Evolutionary conservation across 2,329 filamentous ascomycete species (phyloP), one percentile per base, ranked within the genome.

Genomic region (Colletotrichum destructivum): DNA sequence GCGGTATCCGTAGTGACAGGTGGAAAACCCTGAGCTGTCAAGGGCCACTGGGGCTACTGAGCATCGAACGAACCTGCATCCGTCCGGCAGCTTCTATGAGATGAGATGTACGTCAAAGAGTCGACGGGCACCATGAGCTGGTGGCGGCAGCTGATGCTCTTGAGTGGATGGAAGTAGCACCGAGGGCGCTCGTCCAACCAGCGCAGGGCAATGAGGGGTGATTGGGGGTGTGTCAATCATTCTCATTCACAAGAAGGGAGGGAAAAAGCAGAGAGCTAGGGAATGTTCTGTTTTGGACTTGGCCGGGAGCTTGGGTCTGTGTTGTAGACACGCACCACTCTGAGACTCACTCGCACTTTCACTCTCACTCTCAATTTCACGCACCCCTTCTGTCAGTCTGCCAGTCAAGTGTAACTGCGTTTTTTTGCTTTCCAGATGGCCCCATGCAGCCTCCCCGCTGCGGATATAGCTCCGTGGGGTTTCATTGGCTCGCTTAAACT

Each of bases 401-500:
- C 44, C 16, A 5, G 18, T 6, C 18, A 18, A 18, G 4, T 31
- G 26, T 42, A 4, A 4, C 38, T 57, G 12, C 31, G 6, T 2
- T 42, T 15, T 21, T 16, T 12, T 21, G 26, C 21, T 4, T 55
- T 12, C 23, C 9, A n/a, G 6, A 16, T 1, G 16, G 38, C 15
- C 46, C 64, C 69, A 63, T 31, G 31, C 31, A 8, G 31, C 31
- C 31, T 9, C 31, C 31, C 31, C 31, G 31, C 59, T 63, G 18
- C 65, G 65, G 69, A 59, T 11, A 18, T 31, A 38, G 15, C 13
- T 71, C 52, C 65, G 60, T 11, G 9, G 3, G 8, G 2, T 26
- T 0, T 63, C 21, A 71, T 69, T 71, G 40, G 65, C 13, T 47
- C 54, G 46, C 57, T 46, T 54, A 2, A 11, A 1, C n/a, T 26